A percentile compares a stretch with the other conserved stretches of the same genome.
Evolutionary conservation across 352 stramenopile species (phyloP).

Genomic region (Phytophthora hybrid): DNA sequence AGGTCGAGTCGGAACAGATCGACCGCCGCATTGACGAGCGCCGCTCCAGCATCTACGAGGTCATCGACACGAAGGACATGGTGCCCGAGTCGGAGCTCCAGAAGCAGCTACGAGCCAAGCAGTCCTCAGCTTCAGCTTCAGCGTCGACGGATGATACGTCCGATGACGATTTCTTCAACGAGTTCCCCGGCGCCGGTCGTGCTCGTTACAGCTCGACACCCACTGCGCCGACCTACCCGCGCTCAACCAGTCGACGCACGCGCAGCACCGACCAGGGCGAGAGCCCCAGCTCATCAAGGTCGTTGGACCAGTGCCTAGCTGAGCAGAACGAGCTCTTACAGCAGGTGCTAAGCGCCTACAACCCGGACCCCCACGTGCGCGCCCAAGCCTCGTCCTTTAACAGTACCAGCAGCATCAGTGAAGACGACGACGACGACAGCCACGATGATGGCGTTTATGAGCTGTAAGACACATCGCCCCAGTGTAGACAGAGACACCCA

Average conservation of each 20-base stretch:
- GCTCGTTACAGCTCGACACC: conserved; percentile 45
- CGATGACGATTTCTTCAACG: conserved; percentile 30
- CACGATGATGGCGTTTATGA: conserved; percentile 46
- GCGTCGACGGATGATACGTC: conserved; percentile 10
- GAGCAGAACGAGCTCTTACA: conserved; percentile 54
- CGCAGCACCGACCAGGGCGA: conserved; percentile 40
- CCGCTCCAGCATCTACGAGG: conserved; percentile 51
- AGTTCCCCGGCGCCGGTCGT: conserved; percentile 25
- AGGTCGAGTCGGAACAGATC: conserved; percentile 19
- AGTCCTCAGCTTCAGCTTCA: conserved; percentile 18
- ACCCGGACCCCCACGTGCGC: conserved; percentile 11
- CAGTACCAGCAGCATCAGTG: conserved; percentile 29
- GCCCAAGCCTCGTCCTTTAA: conserved; percentile 26
- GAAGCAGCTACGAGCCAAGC: conserved; percentile 38
- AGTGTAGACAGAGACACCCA: conserved; percentile 16
- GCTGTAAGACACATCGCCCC: conserved; percentile 20
- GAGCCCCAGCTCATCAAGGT: conserved; percentile 27
- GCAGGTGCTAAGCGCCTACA: conserved; percentile 43
- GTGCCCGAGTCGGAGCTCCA: conserved; percentile 35
- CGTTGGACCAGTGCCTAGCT: conserved; percentile 47
- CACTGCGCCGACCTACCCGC: conserved; percentile 23
- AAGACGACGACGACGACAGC: conserved; percentile 28
- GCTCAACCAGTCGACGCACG: conserved; percentile 30
- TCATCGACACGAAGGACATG: conserved; percentile 56
- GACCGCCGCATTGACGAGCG: conserved; percentile 34